Conservation (phyloP, 2,329 filamentous ascomycete species). For the Ceratocystis papillata region DNA sequence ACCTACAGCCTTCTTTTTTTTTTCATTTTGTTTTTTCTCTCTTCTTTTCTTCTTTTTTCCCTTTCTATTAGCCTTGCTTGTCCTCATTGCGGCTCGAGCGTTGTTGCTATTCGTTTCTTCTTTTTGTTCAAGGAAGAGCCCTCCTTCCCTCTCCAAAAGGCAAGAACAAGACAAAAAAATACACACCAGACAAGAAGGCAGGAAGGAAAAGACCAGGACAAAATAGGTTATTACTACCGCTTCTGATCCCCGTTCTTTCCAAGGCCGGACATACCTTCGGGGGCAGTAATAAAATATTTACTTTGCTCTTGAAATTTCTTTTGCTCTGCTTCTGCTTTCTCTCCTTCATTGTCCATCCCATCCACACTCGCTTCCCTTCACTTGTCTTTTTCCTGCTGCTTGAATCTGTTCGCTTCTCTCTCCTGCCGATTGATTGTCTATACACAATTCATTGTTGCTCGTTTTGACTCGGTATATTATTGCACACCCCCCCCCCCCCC, state of each 20-base stretch:
- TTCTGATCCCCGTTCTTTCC: background rate
- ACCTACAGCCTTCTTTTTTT: background rate
- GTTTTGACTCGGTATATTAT: background rate
- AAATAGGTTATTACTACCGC: background rate
- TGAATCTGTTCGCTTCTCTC: background rate
- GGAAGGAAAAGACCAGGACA: background rate
- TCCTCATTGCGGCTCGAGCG: background rate
- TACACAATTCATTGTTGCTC: too few relatives aligned
- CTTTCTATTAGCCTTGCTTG: background rate
- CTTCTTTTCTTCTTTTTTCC: background rate
- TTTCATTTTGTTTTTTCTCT: background rate
- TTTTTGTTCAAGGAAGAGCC: background rate
- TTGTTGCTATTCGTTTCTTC: background rate
- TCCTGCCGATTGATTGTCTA: too few relatives aligned
- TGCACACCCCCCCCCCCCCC: background rate
- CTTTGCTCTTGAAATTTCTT: slow-evolving; percentile 3
- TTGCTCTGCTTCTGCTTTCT: background rate
- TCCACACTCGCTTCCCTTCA: background rate
- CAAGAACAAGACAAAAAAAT: background rate
- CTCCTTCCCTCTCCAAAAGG: background rate
- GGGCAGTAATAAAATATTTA: too few relatives aligned
- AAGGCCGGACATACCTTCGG: background rate
- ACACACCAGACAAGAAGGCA: background rate
- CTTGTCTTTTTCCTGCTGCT: background rate
- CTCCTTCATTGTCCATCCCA: background rate